Evolutionary conservation across 768 basidiomycete genomes (phyloP), one percentile per base, ranked within the genome.

Genomic region (Lentinula lateritia): DNA sequence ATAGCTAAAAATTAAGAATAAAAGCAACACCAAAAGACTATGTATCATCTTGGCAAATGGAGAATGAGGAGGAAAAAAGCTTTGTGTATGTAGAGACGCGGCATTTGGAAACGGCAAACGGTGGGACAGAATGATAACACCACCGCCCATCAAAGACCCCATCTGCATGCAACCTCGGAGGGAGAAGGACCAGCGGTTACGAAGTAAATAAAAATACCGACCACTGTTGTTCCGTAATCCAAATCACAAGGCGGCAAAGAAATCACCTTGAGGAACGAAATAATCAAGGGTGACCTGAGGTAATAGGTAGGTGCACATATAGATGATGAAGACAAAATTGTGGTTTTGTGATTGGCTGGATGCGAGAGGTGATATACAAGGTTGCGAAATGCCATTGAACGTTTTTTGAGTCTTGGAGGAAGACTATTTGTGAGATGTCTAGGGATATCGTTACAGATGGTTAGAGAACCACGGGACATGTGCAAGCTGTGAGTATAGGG

Each of bases 331-430:
- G 28, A 15, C 9, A 12, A 13, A 28, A 28, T 39, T 20, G 39
- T 38, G n/a, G 36, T 38, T 54, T 54, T 0, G 41, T 54, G 0
- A 28, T 15, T 56, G 41, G 41, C 9, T 15, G 36, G 38, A 56
- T 56, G 55, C 55, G 55, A 43, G 38, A 41, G 55, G 23, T 56
- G 42, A 41, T 56, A 41, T 56, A 56, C 55, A 56, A 56, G 18
- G 28, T 20, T 48, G 56, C 18, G 35, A 32, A 46, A 59, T 50
- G 34, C 46, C 34, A 20, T 13, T 50, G 20, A 56, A 56, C 15
- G 13, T 45, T 43, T 32, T 39, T 41, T 38, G 34, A 42, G 35
- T 34, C n/a, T 23, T n/a, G 39, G n/a, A 42, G n/a, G 38, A n/a
- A 20, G 15, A 16, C 7, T 16, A 38, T 15, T 16, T 10, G 18